A percentile compares a stretch with the other conserved stretches of the same genome.
Conservation (phyloP, 2,329 filamentous ascomycete species). For the Aspergillus sp. region DNA sequence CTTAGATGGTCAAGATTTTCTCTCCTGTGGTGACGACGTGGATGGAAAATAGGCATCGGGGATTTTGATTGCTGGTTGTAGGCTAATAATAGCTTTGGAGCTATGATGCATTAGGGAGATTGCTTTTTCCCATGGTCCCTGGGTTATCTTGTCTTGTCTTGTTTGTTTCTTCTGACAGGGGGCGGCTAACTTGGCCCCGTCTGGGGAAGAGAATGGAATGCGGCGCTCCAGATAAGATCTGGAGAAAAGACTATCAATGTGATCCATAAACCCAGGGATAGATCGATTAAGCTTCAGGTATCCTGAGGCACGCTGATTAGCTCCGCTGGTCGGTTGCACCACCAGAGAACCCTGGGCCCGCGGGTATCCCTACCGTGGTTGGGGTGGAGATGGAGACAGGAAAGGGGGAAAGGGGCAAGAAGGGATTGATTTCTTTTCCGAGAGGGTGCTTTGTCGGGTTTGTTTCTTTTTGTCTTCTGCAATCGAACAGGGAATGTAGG, state of each 20-base stretch:
- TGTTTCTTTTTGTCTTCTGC: neutral
- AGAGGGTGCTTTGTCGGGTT: neutral
- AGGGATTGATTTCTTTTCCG: neutral
- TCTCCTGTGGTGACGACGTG: neutral
- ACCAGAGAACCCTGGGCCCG: neutral
- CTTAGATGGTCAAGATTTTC: neutral
- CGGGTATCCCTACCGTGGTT: constrained; percentile 1
- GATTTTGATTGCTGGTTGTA: neutral
- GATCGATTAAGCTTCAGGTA: too few relatives aligned
- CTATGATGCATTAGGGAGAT: too few relatives aligned
- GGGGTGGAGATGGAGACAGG: neutral
- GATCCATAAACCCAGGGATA: neutral
- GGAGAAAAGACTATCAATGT: neutral
- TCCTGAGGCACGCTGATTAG: neutral
- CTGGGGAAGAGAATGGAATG: neutral
- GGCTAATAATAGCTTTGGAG: too few relatives aligned
- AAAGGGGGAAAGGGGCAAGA: neutral
- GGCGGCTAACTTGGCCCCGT: neutral
- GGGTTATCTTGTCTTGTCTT: too few relatives aligned
- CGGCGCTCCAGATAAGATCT: neutral
- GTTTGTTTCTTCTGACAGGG: too few relatives aligned
- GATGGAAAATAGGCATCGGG: neutral
- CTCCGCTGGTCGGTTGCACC: neutral
- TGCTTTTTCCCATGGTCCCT: too few relatives aligned
- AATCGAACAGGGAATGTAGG: too few relatives aligned